Conservation (phyloP, 257 asterid genomes). For the Buddleja alternifolia region DNA sequence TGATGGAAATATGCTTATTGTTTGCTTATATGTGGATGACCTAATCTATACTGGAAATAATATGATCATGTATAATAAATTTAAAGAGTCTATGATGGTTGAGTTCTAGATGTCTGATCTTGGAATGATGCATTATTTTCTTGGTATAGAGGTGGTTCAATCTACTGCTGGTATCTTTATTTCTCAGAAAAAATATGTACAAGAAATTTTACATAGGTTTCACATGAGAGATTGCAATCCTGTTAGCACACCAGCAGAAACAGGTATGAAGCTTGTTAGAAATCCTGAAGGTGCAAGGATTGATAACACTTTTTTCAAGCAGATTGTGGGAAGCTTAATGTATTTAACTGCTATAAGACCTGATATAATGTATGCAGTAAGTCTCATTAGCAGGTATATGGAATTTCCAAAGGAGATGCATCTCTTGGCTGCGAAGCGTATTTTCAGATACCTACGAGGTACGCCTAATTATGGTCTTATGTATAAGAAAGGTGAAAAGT, state of each 20-base stretch:
- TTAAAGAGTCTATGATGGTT: conserved; percentile 2
- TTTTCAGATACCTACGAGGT: conserved; percentile 3
- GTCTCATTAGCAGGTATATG: not conserved
- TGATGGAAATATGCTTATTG: not conserved
- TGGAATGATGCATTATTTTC: not conserved
- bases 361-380: no score
- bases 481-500: not conserved
- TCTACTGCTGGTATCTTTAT: not conserved
- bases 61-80: not conserved
- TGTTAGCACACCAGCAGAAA: not conserved
- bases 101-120: conserved; percentile 4
- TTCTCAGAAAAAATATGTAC: conserved; percentile 3
- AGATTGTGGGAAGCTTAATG: conserved; percentile 16
- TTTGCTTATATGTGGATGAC: conserved; percentile 21
- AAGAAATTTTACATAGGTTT: not conserved
- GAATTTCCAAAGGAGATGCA: not conserved
- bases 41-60: conserved; percentile 16
- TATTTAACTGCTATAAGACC: conserved; percentile 24
- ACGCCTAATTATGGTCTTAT: not conserved
- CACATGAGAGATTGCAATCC: conserved; percentile 14
- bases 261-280: not conserved
- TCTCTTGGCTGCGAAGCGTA: not conserved
- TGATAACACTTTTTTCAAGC: not conserved
- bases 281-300: not conserved
- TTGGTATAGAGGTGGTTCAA: no score